Conservation (phyloP, 495 filamentous ascomycete species). For the Astrocystis sublimbata region DNA sequence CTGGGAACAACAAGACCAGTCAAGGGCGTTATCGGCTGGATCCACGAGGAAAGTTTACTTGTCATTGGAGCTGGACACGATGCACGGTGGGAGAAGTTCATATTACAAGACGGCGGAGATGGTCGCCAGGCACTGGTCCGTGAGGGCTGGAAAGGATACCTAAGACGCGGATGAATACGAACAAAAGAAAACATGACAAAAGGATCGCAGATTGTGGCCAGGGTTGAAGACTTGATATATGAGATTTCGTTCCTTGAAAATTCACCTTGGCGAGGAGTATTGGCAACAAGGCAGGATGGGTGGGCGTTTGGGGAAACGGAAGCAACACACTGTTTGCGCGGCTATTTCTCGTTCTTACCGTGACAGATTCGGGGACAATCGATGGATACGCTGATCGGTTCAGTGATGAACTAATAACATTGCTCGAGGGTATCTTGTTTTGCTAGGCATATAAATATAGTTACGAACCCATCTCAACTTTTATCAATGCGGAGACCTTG, state of each 20-base stretch:
- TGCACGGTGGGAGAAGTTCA: constrained; percentile 82
- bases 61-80: constrained; percentile 82
- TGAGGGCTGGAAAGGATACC: constrained; percentile 82
- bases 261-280: constrained; percentile 17
- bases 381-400: not conserved
- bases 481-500: constrained; percentile 31
- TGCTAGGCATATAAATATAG: constrained; percentile 6
- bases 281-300: constrained; percentile 8
- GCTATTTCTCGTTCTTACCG: not conserved
- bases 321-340: constrained; percentile 1
- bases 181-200: constrained; percentile 40
- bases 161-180: constrained; percentile 45
- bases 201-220: not conserved
- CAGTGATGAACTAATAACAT: not conserved
- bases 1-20: constrained; percentile 56
- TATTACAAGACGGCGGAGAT: constrained; percentile 62
- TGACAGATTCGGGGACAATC: not conserved
- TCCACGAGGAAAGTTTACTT: constrained; percentile 63
- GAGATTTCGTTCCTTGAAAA: constrained; percentile 6
- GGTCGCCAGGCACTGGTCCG: constrained; percentile 61
- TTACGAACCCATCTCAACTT: constrained; percentile 23
- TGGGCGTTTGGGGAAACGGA: constrained; percentile 14
- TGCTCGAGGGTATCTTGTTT: constrained; percentile 2
- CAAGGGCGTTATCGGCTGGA: constrained; percentile 80
- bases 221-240: not conserved